Evolutionary conservation across 148 eudicot genomes (phyloP), one percentile per base, ranked within the genome.

Genomic region (Rhododendron griersonianum): DNA sequence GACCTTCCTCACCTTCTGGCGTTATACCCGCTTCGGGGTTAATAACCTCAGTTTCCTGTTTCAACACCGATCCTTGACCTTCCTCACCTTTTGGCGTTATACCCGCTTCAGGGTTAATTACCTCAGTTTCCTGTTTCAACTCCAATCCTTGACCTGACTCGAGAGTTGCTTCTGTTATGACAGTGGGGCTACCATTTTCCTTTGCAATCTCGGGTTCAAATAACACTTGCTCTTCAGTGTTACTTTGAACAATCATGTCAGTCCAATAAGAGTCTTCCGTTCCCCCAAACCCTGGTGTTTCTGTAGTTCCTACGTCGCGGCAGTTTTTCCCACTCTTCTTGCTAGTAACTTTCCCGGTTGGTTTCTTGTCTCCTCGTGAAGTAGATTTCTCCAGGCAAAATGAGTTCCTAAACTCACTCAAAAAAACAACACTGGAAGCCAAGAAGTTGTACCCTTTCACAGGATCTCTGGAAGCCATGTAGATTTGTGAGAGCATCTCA

Each of bases 371-470:
- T 25, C 85, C 78, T 75, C n/a, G 77, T 37, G 85, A 63, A 67
- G 84, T n/a, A 35, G 71, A 83, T 84, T 82, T 85, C 48, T 91
- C 91, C 81, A 85, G 75, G 77, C 90, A 90, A 88, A 90, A 83
- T 35, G 92, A 91, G 81, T 92, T 90, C 87, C 95, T 89, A 59
- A 91, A 89, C 84, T 89, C 88, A 76, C 91, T 90, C 83, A 93
- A 88, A 83, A 89, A 92, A 84, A 63, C 48, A 80, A 87, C 85
- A 82, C 85, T 84, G 44, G 93, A 83, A 79, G 78, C 84, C 89
- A 88, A 78, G 69, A 83, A 83, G 65, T 75, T 75, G 85, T 78
- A 80, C 84, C 87, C 90, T 81, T 86, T 67, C 83, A 92, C 39
- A 37, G 96, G 95, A 87, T 86, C 87, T 86, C 51, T 84, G 69